Base-by-base conservation (phyloP, 2,329 filamentous ascomycete species). In the Fusarium aywerte region DNA sequence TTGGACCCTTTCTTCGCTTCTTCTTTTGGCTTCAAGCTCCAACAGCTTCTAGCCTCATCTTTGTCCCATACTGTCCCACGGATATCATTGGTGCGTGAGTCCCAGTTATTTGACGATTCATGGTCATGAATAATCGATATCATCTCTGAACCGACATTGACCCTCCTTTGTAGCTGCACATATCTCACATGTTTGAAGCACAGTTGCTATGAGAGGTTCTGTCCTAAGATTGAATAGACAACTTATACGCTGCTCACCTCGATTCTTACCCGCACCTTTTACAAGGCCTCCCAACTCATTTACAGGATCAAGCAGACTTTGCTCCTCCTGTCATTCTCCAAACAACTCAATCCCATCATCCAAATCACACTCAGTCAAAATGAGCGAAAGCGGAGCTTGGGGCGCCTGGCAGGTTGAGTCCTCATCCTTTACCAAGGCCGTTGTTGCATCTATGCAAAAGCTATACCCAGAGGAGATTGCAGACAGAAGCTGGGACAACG, bases 401-500 rank as follows among this genome's bases (percentile, higher is more conserved):
- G 78, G 78, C 29, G 78, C 78, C 15, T 80, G 78, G 78, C 78
- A 80, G 73, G 76, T 77, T 40, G 71, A 77, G 73, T 64, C 77
- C 7, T 73, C 77, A 49, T 62, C 62, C 57, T 86, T 87, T 62
- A 85, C 82, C 15, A 78, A 82, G 74, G 75, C 79, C n/a, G 93
- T 96, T 48, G 90, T 96, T 58, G 83, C 84, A 72, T 89, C 92
- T 11, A 94, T 97, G 91, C 87, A 86, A 74, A 89, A 87, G 77
- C 82, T 97, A 90, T 99, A 97, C 76, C 96, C 96, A 1, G 92
- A 96, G 76, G 88, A 89, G 62, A 84, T 97, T 39, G 96, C 96
- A 11, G 96, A 98, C 76, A 90, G 90, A 71, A 89, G 91, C 68
- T 99, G 94, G 86, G 96, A 99, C 77, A 99, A 99, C 75, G 97